phyloP scores from a whole-genome alignment of 495 filamentous ascomycete genomes.

The Daldinia loculata region DNA sequence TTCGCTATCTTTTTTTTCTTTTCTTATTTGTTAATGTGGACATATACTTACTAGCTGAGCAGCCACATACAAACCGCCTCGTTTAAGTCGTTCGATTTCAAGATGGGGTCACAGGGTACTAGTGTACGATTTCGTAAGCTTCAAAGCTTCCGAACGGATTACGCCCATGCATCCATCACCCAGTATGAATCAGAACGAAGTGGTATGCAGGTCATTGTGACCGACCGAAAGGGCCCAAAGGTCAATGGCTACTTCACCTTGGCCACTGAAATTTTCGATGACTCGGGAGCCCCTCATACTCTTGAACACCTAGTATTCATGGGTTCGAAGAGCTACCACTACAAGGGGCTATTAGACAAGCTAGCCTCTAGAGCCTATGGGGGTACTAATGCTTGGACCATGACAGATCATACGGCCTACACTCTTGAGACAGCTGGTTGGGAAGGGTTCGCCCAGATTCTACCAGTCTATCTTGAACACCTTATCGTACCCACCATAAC shows the following conservation, averaged over 20 bases:
- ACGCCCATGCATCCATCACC: slow-evolving; percentile 82
- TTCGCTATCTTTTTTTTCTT: neutral
- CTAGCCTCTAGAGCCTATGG: slow-evolving; percentile 93
- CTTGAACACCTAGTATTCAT: slow-evolving; percentile 97
- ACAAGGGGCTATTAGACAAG: slow-evolving; percentile 95
- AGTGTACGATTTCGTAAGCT: slow-evolving; percentile 77
- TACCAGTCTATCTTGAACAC: slow-evolving; percentile 96
- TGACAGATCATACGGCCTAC: slow-evolving; percentile 95
- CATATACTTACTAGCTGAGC: slow-evolving; percentile 26
- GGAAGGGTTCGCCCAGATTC: slow-evolving; percentile 93
- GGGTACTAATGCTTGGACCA: slow-evolving; percentile 95
- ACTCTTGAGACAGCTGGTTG: slow-evolving; percentile 93
- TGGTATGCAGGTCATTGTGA: slow-evolving; percentile 92
- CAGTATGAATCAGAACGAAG: slow-evolving; percentile 84
- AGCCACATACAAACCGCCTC: slow-evolving; percentile 35
- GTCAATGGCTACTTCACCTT: slow-evolving; percentile 93
- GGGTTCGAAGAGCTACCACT: slow-evolving; percentile 93
- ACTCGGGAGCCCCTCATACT: slow-evolving; percentile 94
- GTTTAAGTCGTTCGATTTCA: slow-evolving; percentile 29
- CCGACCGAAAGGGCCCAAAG: slow-evolving; percentile 91
- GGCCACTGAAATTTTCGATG: slow-evolving; percentile 96
- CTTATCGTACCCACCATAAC: slow-evolving; percentile 89
- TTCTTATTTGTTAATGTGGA: slow-evolving; percentile 2
- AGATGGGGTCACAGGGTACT: slow-evolving; percentile 49
- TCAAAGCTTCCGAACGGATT: slow-evolving; percentile 86